phyloP scores from a whole-genome alignment of 2,329 filamentous ascomycete species.

The Neurospora sp. region DNA sequence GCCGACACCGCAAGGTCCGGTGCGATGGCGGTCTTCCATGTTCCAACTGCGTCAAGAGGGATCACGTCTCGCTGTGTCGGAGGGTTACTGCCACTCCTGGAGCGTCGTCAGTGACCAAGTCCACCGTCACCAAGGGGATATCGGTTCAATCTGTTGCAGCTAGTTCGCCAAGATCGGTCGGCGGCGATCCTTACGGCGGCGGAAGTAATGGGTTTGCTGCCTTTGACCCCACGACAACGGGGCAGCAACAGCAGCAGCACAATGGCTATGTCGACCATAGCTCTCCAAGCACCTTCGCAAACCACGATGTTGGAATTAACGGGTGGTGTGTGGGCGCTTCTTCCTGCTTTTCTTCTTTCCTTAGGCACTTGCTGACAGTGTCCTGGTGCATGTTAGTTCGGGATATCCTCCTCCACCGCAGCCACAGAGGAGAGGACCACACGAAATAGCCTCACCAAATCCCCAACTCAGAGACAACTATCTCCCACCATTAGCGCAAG shows the following conservation, averaged over 20 bases:
- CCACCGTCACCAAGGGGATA: background rate
- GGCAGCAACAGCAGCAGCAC: background rate
- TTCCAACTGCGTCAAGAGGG: conserved; percentile 3
- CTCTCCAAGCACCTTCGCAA: background rate
- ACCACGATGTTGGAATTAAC: background rate
- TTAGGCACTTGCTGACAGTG: background rate
- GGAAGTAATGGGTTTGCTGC: background rate
- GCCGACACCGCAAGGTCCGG: conserved; percentile 5
- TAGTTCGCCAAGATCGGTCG: background rate
- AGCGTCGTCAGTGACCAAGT: background rate
- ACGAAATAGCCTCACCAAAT: background rate
- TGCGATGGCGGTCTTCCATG: conserved; percentile 3
- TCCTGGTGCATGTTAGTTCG: background rate
- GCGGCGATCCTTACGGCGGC: background rate
- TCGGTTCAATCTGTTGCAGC: background rate
- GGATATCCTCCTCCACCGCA: background rate
- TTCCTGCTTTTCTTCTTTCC: background rate
- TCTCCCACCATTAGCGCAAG: background rate
- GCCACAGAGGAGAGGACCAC: background rate
- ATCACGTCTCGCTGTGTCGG: conserved; percentile 3
- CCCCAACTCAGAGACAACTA: background rate
- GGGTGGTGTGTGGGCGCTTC: background rate
- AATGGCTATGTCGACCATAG: background rate
- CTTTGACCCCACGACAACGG: background rate
- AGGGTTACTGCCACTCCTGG: background rate